A percentile compares a stretch with the other conserved stretches of the same genome.
phyloP scores from a whole-genome alignment of 192 early-diverging fungal species.

The Coemansia sp. region DNA sequence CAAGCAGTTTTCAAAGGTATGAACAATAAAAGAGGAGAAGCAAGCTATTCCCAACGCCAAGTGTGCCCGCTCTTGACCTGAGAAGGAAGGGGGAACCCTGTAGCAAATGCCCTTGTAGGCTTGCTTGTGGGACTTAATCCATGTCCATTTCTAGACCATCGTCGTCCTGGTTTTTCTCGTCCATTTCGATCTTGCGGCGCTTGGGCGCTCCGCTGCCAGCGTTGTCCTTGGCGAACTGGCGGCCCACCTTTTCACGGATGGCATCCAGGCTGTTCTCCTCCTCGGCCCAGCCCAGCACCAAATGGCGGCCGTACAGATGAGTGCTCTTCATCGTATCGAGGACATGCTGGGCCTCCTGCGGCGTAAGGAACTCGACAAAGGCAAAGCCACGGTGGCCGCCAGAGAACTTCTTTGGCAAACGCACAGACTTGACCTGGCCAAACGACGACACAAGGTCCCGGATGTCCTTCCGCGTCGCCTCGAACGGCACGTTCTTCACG shows the following conservation, averaged over 20 bases:
- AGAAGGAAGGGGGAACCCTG: too few species aligned
- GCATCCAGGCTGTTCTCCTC: conserved; percentile 67
- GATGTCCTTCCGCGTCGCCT: conserved; percentile 92
- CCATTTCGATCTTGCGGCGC: conserved; percentile 61
- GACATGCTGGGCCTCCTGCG: conserved; percentile 89
- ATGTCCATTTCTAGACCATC: conserved; percentile 24
- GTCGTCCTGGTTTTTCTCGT: conserved; percentile 7
- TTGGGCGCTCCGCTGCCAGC: conserved; percentile 51
- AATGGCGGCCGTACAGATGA: conserved; percentile 95
- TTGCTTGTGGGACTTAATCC: conserved; percentile 4
- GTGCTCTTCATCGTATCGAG: conserved; percentile 80
- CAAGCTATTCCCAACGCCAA: conserved; percentile 1
- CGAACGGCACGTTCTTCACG: conserved; percentile 94
- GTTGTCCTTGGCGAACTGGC: conserved; percentile 66
- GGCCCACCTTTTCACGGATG: conserved; percentile 78
- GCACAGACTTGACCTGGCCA: conserved; percentile 91
- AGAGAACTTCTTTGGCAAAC: conserved; percentile 90
- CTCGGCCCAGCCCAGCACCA: conserved; percentile 94
- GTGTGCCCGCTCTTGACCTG: too few species aligned
- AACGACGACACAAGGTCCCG: conserved; percentile 85
- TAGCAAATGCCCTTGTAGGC: too few species aligned
- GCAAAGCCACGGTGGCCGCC: conserved; percentile 95
- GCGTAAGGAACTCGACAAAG: conserved; percentile 96
- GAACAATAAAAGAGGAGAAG: conserved; percentile 3
- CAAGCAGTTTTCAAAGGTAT: background rate